phyloP scores from a whole-genome alignment of 2,329 filamentous ascomycete genomes.

The Claviceps maximensis region DNA sequence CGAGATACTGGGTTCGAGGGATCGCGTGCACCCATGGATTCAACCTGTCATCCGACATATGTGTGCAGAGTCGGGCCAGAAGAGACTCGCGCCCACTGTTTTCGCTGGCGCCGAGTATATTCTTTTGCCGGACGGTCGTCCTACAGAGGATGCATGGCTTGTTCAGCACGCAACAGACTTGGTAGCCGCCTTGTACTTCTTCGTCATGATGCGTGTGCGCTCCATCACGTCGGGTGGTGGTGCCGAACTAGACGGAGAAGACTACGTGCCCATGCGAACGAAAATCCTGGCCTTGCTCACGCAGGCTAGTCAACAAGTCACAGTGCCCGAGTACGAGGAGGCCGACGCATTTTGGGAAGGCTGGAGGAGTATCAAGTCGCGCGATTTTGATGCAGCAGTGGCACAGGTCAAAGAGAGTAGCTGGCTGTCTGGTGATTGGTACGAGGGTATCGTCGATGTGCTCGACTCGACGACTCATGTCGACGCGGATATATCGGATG shows the following conservation, averaged over 20 bases:
- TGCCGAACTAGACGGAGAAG: constrained; percentile 25
- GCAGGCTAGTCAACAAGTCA: constrained; percentile 28
- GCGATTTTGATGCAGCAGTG: constrained; percentile 50
- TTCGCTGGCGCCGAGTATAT: constrained; percentile 58
- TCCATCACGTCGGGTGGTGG: constrained; percentile 26
- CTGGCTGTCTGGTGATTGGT: constrained; percentile 55
- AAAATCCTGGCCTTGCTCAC: constrained; percentile 30
- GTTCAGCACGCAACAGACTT: constrained; percentile 37
- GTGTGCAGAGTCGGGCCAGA: constrained; percentile 44
- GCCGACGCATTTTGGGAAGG: constrained; percentile 36
- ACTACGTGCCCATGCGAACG: constrained; percentile 32
- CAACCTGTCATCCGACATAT: constrained; percentile 54
- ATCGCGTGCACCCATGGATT: constrained; percentile 50
- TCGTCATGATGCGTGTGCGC: constrained; percentile 39
- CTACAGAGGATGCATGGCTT: constrained; percentile 35
- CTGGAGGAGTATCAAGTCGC: constrained; percentile 34
- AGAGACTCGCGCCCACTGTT: constrained; percentile 55
- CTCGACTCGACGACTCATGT: constrained; percentile 20
- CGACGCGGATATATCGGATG: constrained; percentile 24
- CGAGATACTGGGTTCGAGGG: constrained; percentile 12
- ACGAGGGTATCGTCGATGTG: constrained; percentile 42
- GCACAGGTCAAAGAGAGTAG: constrained; percentile 39
- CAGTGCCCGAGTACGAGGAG: constrained; percentile 25
- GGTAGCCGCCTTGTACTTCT: constrained; percentile 47
- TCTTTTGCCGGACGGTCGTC: constrained; percentile 27